A percentile compares a stretch with the other conserved stretches of the same genome.
phyloP scores from a whole-genome alignment of 306 rosid genomes.

The Corylus americana region DNA sequence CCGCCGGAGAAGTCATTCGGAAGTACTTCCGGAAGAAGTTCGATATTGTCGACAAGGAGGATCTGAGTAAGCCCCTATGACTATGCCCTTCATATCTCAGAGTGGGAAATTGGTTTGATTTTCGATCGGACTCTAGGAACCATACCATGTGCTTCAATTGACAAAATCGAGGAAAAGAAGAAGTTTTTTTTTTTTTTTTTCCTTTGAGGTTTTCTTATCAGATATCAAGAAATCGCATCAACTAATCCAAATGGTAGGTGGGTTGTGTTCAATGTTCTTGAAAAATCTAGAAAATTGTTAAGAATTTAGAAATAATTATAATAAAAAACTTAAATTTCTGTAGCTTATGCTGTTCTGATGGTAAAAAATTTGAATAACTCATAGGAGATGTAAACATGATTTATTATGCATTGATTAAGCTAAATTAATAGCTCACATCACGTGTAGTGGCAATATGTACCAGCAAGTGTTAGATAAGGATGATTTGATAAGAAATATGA shows the following conservation, averaged over 20 bases:
- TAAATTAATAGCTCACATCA: background rate
- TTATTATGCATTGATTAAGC: background rate
- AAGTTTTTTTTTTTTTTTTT: too few species aligned
- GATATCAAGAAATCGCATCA: too few species aligned
- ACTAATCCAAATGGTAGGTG: too few species aligned
- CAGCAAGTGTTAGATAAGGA: too few species aligned
- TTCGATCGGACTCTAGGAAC: background rate
- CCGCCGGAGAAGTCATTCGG: conserved; percentile 75
- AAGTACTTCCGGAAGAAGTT: conserved; percentile 73
- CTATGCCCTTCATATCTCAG: background rate
- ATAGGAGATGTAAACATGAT: background rate
- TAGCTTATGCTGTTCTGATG: background rate
- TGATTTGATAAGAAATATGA: too few species aligned
- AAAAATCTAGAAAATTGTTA: background rate
- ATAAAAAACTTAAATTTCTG: background rate
- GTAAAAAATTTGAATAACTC: background rate
- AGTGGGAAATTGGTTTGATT: background rate
- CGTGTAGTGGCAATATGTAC: too few species aligned
- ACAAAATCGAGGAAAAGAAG: background rate
- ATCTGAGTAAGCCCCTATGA: conserved; percentile 46
- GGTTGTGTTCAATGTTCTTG: too few species aligned
- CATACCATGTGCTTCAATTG: background rate
- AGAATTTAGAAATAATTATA: background rate
- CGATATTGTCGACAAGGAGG: conserved; percentile 70
- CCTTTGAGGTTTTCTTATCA: too few species aligned